Evolutionary conservation across 2,329 filamentous ascomycete genomes (phyloP).

Genomic region (Pezicula rhizophila): DNA sequence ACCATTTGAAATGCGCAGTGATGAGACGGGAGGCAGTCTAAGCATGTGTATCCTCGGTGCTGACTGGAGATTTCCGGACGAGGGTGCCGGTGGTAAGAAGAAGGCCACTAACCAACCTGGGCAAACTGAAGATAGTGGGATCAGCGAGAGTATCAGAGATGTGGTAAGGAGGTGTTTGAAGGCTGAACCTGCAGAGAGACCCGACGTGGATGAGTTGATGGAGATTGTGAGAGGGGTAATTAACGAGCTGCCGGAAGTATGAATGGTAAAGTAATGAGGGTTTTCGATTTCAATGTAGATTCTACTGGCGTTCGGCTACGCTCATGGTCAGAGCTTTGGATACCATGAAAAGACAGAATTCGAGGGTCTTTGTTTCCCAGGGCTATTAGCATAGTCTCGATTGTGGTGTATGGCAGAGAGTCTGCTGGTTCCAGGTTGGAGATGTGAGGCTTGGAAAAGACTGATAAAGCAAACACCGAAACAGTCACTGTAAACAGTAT

Average conservation of each 20-base stretch:
- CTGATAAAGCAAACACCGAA: no score
- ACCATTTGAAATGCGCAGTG: constrained; percentile 90
- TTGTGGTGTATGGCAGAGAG: no score
- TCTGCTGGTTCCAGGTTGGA: no score
- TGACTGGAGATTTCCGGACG: constrained; percentile 95
- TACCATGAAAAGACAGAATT: no score
- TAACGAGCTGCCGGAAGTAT: constrained; percentile 53
- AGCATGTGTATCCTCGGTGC: constrained; percentile 89
- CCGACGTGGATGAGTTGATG: constrained; percentile 81
- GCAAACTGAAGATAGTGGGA: constrained; percentile 37
- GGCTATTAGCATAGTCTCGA: no score
- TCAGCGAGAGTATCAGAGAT: constrained; percentile 79
- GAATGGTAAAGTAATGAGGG: no score
- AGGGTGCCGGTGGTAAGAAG: constrained; percentile 54
- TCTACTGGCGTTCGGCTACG: no score
- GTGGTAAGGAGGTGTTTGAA: constrained; percentile 80
- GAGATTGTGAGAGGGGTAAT: constrained; percentile 70
- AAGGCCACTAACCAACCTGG: constrained; percentile 27
- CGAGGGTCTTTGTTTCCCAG: no score
- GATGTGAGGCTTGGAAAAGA: no score
- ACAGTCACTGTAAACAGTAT: no score
- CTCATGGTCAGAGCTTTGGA: no score
- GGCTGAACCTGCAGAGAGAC: constrained; percentile 82
- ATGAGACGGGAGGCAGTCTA: constrained; percentile 90
- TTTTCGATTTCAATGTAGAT: no score